Evolutionary conservation across 768 basidiomycete species (phyloP).

Genomic region (Hygrophorus pudorinus): DNA sequence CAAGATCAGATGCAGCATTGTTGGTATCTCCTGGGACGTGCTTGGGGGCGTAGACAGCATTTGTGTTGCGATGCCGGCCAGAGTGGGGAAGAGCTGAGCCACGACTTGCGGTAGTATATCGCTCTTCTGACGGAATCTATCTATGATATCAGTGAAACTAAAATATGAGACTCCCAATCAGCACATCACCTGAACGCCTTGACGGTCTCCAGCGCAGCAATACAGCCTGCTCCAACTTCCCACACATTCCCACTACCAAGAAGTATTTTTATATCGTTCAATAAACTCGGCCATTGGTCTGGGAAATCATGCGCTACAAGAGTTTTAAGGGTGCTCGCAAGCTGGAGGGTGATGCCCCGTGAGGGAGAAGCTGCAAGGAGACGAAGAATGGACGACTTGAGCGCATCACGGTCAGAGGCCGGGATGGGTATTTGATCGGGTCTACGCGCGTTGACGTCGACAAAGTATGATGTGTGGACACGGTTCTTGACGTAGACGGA

Average conservation of each 20-base stretch:
- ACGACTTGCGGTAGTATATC: conserved; percentile 52
- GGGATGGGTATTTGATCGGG: conserved; percentile 57
- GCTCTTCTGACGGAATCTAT: conserved; percentile 61
- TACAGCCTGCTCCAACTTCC: conserved; percentile 74
- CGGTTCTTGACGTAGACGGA: conserved; percentile 90
- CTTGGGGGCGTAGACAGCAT: conserved; percentile 57
- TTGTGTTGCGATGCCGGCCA: conserved; percentile 63
- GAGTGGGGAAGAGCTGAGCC: conserved; percentile 57
- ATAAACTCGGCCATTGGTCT: conserved; percentile 57
- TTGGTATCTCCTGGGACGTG: conserved; percentile 64
- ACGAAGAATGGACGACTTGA: conserved; percentile 57
- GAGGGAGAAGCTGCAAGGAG: conserved; percentile 62
- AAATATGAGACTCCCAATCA: neutral
- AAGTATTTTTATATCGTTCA: conserved; percentile 58
- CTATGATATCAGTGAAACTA: neutral
- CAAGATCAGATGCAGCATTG: conserved; percentile 77
- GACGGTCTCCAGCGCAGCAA: conserved; percentile 69
- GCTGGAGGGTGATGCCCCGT: conserved; percentile 61
- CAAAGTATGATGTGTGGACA: conserved; percentile 54
- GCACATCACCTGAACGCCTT: conserved; percentile 58
- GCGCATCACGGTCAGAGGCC: conserved; percentile 58
- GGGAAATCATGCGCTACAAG: conserved; percentile 75
- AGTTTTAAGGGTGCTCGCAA: conserved; percentile 63
- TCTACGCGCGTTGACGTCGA: conserved; percentile 27
- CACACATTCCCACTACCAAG: conserved; percentile 53